Base-by-base conservation (phyloP, 208 protist species). In the Trypanosoma melophagium region DNA sequence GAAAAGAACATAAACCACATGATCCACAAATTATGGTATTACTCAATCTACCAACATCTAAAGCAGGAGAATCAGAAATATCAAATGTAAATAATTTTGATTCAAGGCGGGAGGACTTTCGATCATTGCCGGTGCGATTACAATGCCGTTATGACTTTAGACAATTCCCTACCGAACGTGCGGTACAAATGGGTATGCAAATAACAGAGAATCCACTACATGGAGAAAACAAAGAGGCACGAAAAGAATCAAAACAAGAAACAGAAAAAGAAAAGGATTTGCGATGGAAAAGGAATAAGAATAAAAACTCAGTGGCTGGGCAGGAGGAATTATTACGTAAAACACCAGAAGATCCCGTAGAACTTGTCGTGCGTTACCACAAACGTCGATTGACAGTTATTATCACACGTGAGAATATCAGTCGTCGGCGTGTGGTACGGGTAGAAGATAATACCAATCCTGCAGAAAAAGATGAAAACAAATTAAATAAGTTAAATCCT, bases 351-450 rank as follows among this genome's bases (percentile, higher is more conserved):
- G 75, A 90, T 49, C 87, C 87, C 2, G 66, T 89, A 21, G 84
- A 93, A 64, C 69, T 90, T n/a, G 54, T 93, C 8, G 77, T 90
- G 42, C 84, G 84, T 49, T 93, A 93, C 69, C 83, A 93, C 72
- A 63, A 86, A 35, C 71, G 80, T 60, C 84, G 86, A 31, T 76
- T 93, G 16, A 77, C 70, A 31, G 68, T 93, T 0, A 69, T 81
- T 5, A 44, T 93, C 28, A 74, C 66, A 19, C 83, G 87, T 56
- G 83, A 93, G 59, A 66, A 80, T 47, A 47, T 76, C 14, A 74
- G 50, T 10, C 73, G 75, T 61, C 73, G 78, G 9, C 69, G 70
- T n/a, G 44, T 84, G 24, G 64, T 74, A 16, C 4, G 53, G 3
- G 21, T 58, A 17, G 5, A 1, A 38, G 67, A 81, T 24, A 53